Evolutionary conservation across 2,329 filamentous ascomycete species (phyloP).

Genomic region (Pseudocercospora vitis): DNA sequence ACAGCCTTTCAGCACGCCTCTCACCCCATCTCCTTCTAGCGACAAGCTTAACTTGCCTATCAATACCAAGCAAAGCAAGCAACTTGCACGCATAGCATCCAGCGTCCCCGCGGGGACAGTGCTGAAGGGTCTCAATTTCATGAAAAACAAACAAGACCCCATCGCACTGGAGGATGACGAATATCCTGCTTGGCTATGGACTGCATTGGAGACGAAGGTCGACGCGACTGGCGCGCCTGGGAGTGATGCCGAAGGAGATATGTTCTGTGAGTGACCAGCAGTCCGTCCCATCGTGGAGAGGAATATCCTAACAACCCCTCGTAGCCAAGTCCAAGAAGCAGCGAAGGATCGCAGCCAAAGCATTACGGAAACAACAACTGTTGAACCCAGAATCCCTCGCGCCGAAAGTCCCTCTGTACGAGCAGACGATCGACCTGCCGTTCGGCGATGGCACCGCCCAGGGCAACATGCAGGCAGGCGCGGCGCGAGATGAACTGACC

Average conservation of each 20-base stretch:
- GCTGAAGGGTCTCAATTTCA: slow-evolving; percentile 72
- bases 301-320: slow-evolving; percentile 42
- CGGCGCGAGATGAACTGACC: slow-evolving; percentile 62
- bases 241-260: slow-evolving; percentile 64
- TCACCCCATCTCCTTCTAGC: slow-evolving; percentile 34
- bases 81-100: slow-evolving; percentile 25
- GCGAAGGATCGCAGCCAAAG: slow-evolving; percentile 68
- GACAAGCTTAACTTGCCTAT: slow-evolving; percentile 33
- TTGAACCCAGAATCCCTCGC: slow-evolving; percentile 65
- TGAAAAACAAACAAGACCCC: slow-evolving; percentile 71
- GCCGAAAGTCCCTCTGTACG: slow-evolving; percentile 68
- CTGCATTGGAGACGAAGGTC: slow-evolving; percentile 59
- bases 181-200: slow-evolving; percentile 82
- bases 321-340: slow-evolving; percentile 87
- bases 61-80: slow-evolving; percentile 32
- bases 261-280: slow-evolving; percentile 67
- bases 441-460: slow-evolving; percentile 50
- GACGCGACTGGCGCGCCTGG: slow-evolving; percentile 47
- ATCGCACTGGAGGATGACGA: slow-evolving; percentile 71
- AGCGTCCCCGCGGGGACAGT: slow-evolving; percentile 65
- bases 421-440: slow-evolving; percentile 75
- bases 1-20: slow-evolving; percentile 48
- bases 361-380: slow-evolving; percentile 59
- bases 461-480: slow-evolving; percentile 48
- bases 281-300: not conserved